A percentile compares a stretch with the other conserved stretches of the same genome.
Evolutionary conservation across 169 alveolate genomes (phyloP).

Genomic region (Cryptosporidium sp.): DNA sequence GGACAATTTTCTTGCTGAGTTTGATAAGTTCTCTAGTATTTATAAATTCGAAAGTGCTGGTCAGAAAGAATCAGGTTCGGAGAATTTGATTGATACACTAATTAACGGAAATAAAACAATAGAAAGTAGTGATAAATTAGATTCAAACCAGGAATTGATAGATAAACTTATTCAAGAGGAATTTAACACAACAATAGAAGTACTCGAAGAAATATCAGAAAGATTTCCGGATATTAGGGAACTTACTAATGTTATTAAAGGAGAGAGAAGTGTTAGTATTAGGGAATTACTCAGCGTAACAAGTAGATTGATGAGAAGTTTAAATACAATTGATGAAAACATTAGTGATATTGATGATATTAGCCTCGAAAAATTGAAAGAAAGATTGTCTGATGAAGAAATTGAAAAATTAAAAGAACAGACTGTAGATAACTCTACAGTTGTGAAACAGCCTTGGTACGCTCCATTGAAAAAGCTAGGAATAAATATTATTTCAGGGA

Average conservation of each 20-base stretch:
- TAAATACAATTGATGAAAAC: slow-evolving; percentile 12
- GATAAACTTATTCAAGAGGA: slow-evolving; percentile 27
- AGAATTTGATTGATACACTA: slow-evolving; percentile 3
- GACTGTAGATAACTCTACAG: neutral
- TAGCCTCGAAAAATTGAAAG: slow-evolving; percentile 22
- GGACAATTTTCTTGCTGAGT: slow-evolving; percentile 3
- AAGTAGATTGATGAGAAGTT: slow-evolving; percentile 34
- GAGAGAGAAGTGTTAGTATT: slow-evolving; percentile 24
- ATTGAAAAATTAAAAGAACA: slow-evolving; percentile 24
- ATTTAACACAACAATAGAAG: slow-evolving; percentile 21
- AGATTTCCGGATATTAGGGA: slow-evolving; percentile 49
- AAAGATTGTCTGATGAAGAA: slow-evolving; percentile 28
- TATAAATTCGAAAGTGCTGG: slow-evolving; percentile 14
- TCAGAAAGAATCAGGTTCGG: slow-evolving; percentile 14
- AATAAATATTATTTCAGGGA: neutral
- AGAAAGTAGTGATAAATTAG: slow-evolving; percentile 10
- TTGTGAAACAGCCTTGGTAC: slow-evolving; percentile 52
- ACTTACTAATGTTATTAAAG: slow-evolving; percentile 16
- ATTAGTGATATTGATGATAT: slow-evolving; percentile 9
- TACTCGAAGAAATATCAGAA: slow-evolving; percentile 32
- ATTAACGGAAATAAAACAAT: neutral
- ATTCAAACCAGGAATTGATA: neutral
- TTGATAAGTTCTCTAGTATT: slow-evolving; percentile 22
- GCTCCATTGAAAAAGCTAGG: slow-evolving; percentile 44
- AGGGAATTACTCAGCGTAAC: slow-evolving; percentile 31